phyloP scores from a whole-genome alignment of 345 rosid genomes.

The Corchorus olitorius region DNA sequence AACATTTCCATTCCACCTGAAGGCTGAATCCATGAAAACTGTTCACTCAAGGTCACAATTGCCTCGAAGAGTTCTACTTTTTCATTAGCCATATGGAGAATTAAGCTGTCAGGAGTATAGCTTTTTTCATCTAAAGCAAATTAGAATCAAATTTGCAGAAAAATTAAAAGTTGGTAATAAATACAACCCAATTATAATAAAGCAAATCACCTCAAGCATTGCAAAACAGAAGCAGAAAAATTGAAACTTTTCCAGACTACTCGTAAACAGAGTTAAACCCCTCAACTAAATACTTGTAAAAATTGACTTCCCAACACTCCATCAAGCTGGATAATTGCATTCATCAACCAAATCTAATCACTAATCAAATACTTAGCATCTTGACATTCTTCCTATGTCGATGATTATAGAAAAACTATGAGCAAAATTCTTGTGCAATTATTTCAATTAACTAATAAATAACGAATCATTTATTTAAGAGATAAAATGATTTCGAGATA shows the following conservation, averaged over 20 bases:
- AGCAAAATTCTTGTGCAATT: not conserved
- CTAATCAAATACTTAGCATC: too few relatives aligned
- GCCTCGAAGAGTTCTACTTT: not conserved
- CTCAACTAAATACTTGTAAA: not conserved
- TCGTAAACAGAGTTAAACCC: not conserved
- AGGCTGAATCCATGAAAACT: not conserved
- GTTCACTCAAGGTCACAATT: not conserved
- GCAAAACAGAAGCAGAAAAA: not conserved
- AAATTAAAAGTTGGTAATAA: not conserved
- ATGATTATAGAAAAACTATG: not conserved
- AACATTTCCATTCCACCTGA: not conserved
- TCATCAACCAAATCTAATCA: not conserved
- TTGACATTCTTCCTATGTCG: not conserved
- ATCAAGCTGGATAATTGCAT: not conserved
- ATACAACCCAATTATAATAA: not conserved
- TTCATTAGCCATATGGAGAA: not conserved
- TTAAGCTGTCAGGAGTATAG: not conserved
- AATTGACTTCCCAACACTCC: not conserved
- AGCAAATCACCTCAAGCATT: not conserved
- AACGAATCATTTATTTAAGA: not conserved
- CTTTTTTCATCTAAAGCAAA: not conserved
- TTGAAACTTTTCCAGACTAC: not conserved
- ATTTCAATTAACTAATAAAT: not conserved
- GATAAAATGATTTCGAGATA: not conserved
- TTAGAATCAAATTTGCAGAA: not conserved